phyloP scores from a whole-genome alignment of 495 filamentous ascomycete species.

The Daldinia grandis region DNA sequence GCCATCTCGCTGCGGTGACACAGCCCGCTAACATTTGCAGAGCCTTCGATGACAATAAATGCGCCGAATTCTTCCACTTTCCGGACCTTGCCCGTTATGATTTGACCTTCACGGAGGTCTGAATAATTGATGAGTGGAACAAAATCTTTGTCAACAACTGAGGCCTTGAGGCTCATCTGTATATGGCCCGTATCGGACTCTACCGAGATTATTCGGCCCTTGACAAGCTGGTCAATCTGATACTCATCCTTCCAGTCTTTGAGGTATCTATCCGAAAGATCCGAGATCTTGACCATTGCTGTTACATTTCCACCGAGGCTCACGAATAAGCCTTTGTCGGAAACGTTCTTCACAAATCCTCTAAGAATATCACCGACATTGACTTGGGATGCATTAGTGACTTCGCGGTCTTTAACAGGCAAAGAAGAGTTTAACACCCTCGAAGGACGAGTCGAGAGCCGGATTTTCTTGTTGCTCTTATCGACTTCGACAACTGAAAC shows the following conservation, averaged over 20 bases:
- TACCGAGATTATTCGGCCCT: slow-evolving; percentile 78
- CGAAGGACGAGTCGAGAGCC: slow-evolving; percentile 84
- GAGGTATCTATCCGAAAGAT: slow-evolving; percentile 87
- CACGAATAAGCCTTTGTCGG: slow-evolving; percentile 87
- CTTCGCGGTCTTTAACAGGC: slow-evolving; percentile 81
- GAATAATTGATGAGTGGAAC: slow-evolving; percentile 71
- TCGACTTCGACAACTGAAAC: slow-evolving; percentile 85
- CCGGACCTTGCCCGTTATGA: slow-evolving; percentile 86
- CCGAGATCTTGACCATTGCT: slow-evolving; percentile 81
- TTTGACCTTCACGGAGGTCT: slow-evolving; percentile 78
- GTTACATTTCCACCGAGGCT: slow-evolving; percentile 79
- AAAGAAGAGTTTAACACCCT: slow-evolving; percentile 86
- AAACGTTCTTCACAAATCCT: slow-evolving; percentile 87
- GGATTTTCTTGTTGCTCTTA: slow-evolving; percentile 79
- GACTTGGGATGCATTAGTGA: slow-evolving; percentile 71
- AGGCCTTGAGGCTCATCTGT: slow-evolving; percentile 86
- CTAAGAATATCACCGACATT: slow-evolving; percentile 82
- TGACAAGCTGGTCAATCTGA: slow-evolving; percentile 86
- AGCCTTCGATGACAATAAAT: slow-evolving; percentile 88
- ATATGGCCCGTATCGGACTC: slow-evolving; percentile 71
- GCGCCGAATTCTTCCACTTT: slow-evolving; percentile 95
- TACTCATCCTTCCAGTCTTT: slow-evolving; percentile 96
- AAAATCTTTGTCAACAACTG: slow-evolving; percentile 81
- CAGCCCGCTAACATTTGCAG: slow-evolving; percentile 85
- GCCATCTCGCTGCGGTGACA: slow-evolving; percentile 93